Evolutionary conservation across 352 stramenopile genomes (phyloP).

Genomic region (Phytopythium sindhum): DNA sequence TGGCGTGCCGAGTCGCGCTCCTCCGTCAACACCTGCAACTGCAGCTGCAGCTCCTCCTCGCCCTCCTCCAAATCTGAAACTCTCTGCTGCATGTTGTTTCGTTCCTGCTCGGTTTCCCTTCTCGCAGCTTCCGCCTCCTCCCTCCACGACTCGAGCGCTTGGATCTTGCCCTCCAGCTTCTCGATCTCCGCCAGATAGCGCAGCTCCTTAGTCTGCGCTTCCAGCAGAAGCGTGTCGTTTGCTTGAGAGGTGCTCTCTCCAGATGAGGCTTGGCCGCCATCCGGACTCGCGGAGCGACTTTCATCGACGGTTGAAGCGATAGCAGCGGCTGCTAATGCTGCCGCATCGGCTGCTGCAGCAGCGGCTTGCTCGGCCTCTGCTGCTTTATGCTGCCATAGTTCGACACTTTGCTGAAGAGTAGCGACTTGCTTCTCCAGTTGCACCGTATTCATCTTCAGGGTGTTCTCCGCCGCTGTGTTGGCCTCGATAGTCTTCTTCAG

Average conservation of each 20-base stretch:
- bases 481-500: conserved; percentile 43
- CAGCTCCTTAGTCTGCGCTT: conserved; percentile 73
- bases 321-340: no score
- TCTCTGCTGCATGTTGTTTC: conserved; percentile 30
- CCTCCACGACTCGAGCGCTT: conserved; percentile 40
- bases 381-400: conserved; percentile 11
- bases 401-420: conserved; percentile 22
- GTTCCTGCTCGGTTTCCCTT: conserved; percentile 33
- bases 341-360: not conserved
- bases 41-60: conserved; percentile 76
- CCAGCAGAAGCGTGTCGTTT: conserved; percentile 53
- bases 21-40: conserved; percentile 82
- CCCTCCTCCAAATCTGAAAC: conserved; percentile 61
- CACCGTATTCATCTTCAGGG: conserved; percentile 24
- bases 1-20: conserved; percentile 74
- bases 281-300: not conserved
- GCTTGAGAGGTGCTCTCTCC: conserved; percentile 20
- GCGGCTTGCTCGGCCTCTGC: conserved; percentile 23
- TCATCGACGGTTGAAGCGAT: not conserved
- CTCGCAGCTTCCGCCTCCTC: conserved; percentile 27
- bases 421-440: conserved; percentile 36
- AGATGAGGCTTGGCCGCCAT: conserved; percentile 12
- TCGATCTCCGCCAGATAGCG: conserved; percentile 65
- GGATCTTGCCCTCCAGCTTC: conserved; percentile 62
- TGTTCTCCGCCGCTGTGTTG: conserved; percentile 20